Base-by-base conservation (phyloP, 2,329 filamentous ascomycete species). In the Chaetomiaceae sp. region DNA sequence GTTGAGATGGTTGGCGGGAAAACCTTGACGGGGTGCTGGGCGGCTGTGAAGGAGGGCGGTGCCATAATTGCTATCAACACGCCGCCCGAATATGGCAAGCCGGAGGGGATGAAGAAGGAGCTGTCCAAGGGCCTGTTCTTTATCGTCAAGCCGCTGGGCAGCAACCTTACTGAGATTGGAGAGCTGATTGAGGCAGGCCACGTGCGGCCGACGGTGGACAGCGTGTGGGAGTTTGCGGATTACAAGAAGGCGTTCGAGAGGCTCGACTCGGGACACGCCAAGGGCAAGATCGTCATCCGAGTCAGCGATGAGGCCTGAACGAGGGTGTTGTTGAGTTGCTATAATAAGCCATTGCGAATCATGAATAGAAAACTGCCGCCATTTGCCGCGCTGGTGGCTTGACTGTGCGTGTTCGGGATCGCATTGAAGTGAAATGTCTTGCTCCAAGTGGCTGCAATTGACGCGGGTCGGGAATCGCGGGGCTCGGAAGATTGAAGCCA, bases 241-340 rank as follows among this genome's bases (percentile, higher is more conserved):
- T 73, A 66, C 45, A 52, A 68, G 32, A 63, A 66, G 48, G 71
- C 70, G 0, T 74, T 72, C 58, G 67, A 67, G 11, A 68, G 61
- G 56, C 61, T 72, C 9, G 65, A 71, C 32, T 59, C 59, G 14
- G 63, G 69, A 2, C 67, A 64, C 42, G 60, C 69, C 6, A 70
- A 63, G 44, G 71, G 71, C 0, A 73, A 73, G 56, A 65, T 73
- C 16, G 58, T 73, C n/a, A 67, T 74, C 36, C 67, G 65, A 47
- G 61, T 72, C 29, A 56, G 56, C 55, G 54, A 56, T 13, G 56
- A 58, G 48, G 66, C 50, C 48, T 61, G 48, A 57, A 21, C 6
- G 20, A 44, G 7, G 11, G 18, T 23, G 30, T 20, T 48, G 8
- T 21, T 11, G 11, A 10, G 3, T 18, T 29, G 18, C 8, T 21